These are phyloP conservation scores for Tetracladium marchalianum DNA, from an alignment of 495 filamentous ascomycete species.

Conservation along the genomic window DNA sequence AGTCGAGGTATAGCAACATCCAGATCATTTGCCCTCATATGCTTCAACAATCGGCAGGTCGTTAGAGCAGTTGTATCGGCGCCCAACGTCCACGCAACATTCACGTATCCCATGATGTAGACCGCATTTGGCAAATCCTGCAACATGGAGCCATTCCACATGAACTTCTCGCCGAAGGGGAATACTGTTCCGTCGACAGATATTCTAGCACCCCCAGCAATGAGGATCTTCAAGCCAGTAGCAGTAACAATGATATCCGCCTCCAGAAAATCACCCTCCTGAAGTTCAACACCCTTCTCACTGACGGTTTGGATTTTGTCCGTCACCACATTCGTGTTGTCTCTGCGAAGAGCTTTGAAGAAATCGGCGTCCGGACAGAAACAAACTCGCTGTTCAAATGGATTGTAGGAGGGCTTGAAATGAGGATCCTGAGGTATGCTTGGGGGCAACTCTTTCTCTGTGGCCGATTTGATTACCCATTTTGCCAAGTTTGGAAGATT, in stretches of 20 bases:
- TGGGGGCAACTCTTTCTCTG: conserved; percentile 39
- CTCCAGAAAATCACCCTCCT: conserved; percentile 42
- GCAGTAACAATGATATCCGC: conserved; percentile 66
- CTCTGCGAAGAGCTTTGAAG: conserved; percentile 45
- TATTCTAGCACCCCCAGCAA: conserved; percentile 18
- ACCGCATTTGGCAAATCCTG: conserved; percentile 26
- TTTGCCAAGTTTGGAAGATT: conserved; percentile 40
- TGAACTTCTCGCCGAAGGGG: conserved; percentile 15
- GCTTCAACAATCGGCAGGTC: conserved; percentile 16
- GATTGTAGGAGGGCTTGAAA: conserved; percentile 58
- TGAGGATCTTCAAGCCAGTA: conserved; percentile 45
- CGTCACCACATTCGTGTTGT: conserved; percentile 52
- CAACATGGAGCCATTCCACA: conserved; percentile 26
- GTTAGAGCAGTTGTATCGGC: conserved; percentile 20
- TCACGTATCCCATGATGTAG: conserved; percentile 24
- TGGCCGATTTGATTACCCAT: conserved; percentile 29
- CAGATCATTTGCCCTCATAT: conserved; percentile 27
- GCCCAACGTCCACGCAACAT: conserved; percentile 29
- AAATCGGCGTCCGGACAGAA: conserved; percentile 61
- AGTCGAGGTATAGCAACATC: conserved; percentile 21
- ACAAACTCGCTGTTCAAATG: conserved; percentile 64
- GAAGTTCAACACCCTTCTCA: conserved; percentile 41
- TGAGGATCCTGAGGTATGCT: conserved; percentile 47
- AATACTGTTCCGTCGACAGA: conserved; percentile 18
- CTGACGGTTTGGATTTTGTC: conserved; percentile 53